phyloP scores from a whole-genome alignment of 192 early-diverging fungal species.

The Coemansia sp. region DNA sequence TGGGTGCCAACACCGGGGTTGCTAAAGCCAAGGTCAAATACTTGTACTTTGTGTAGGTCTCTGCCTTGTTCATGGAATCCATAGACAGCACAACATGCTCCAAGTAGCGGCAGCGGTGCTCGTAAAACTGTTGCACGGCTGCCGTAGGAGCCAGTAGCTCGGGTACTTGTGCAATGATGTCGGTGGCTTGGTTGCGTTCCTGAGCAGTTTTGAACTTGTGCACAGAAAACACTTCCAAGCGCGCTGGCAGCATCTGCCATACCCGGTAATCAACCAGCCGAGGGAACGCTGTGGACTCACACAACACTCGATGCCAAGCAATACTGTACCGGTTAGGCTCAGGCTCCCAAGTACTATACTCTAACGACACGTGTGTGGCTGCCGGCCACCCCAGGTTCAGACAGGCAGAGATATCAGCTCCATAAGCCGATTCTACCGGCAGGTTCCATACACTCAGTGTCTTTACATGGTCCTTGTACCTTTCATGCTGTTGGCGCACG shows the following conservation, averaged over 20 bases:
- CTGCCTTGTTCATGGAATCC: slow-evolving; percentile 51
- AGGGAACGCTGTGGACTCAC: slow-evolving; percentile 34
- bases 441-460: slow-evolving; percentile 50
- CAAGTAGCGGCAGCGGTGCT: slow-evolving; percentile 43
- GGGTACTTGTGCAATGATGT: slow-evolving; percentile 47
- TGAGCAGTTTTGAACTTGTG: slow-evolving; percentile 45
- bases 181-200: slow-evolving; percentile 48
- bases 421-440: slow-evolving; percentile 46
- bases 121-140: slow-evolving; percentile 50
- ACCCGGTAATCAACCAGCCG: slow-evolving; percentile 42
- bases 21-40: slow-evolving; percentile 42
- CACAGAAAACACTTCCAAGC: slow-evolving; percentile 45
- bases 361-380: slow-evolving; percentile 41
- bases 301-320: slow-evolving; percentile 40
- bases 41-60: slow-evolving; percentile 52
- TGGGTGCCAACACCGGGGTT: slow-evolving; percentile 44
- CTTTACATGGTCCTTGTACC: slow-evolving; percentile 38
- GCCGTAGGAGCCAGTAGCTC: slow-evolving; percentile 40
- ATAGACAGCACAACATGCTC: slow-evolving; percentile 51
- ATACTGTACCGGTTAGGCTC: slow-evolving; percentile 48
- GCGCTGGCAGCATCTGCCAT: slow-evolving; percentile 49
- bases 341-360: slow-evolving; percentile 51
- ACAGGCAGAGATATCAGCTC: slow-evolving; percentile 40
- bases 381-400: slow-evolving; percentile 42
- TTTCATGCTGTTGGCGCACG: slow-evolving; percentile 39